Evolutionary conservation across 2,329 filamentous ascomycete species (phyloP), one percentile per base, ranked within the genome.

Genomic region (Arthroderma sp.): DNA sequence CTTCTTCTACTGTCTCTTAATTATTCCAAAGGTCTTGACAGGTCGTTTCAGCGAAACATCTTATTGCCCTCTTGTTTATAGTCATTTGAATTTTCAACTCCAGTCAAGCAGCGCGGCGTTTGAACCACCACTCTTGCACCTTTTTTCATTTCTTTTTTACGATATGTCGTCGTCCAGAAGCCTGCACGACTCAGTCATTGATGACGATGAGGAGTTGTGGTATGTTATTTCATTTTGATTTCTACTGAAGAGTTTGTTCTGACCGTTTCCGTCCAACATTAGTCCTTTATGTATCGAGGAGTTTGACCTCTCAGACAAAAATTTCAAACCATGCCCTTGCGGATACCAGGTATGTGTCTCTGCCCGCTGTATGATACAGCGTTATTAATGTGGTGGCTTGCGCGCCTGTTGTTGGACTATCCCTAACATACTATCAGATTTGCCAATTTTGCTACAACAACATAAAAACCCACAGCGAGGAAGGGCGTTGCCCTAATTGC

Each of bases 381-480:
- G 36, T 8, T 29, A 8, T 15, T 38, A 29, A 15, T 29, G 9
- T 4, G 10, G 6, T 3, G 8, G 31, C 29, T n/a, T 42, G 33
- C 10, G 5, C 9, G 15, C 30, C 8, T 42, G 28, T 30, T 39
- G 6, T 28, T 15, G 29, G 4, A 40, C 42, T 51, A 40, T 51
- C 15, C 15, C 15, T 22, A 47, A 9, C 15, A 36, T 15, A 11
- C 10, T 37, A 36, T 33, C 57, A 95, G 88, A 89, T 98, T 63
- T 98, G 91, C 67, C 93, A 98, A 72, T 98, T 98, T 68, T 98
- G 91, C 69, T 98, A 89, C 72, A 95, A 98, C 68, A 98, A 96
- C 63, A 93, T 98, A 63, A 94, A 93, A 68, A 94, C 84, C 56
- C 95, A 95, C 57, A 87, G 94, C 49, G 67, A 69, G 76, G 96